phyloP scores from a whole-genome alignment of 2,329 filamentous ascomycete species.

The Neofusicoccum parvum region DNA sequence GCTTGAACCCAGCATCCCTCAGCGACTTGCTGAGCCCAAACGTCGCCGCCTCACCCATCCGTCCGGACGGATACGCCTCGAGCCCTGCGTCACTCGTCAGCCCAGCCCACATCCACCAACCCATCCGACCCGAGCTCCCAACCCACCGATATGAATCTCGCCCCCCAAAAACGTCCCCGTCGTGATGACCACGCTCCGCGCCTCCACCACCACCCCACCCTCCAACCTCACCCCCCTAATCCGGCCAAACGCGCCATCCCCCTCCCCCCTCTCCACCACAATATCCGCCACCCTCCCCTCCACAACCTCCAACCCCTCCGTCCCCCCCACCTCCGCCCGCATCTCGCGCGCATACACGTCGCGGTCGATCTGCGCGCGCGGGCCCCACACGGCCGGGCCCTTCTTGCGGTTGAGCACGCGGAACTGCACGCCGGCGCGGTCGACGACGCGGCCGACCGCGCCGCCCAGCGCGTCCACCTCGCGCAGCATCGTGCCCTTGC shows the following conservation, averaged over 20 bases:
- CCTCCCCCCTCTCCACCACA: constrained; percentile 69
- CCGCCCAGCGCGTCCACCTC: constrained; percentile 96
- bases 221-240: constrained; percentile 87
- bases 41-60: constrained; percentile 92
- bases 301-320: constrained; percentile 77
- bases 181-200: constrained; percentile 85
- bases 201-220: constrained; percentile 79
- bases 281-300: constrained; percentile 92
- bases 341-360: constrained; percentile 87
- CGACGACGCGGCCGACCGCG: constrained; percentile 82
- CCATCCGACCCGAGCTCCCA: no score
- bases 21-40: constrained; percentile 91
- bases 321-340: constrained; percentile 78
- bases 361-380: constrained; percentile 92
- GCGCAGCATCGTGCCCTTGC: constrained; percentile 93
- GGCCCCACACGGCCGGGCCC: constrained; percentile 95
- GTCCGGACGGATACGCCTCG: constrained; percentile 79
- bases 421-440: constrained; percentile 95
- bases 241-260: constrained; percentile 66
- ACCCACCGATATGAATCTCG: constrained; percentile 83
- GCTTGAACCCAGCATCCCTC: constrained; percentile 80
- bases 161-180: constrained; percentile 94
- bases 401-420: constrained; percentile 85
- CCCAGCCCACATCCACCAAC: not conserved
- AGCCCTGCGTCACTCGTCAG: constrained; percentile 52